Base-by-base conservation (phyloP, 352 stramenopile genomes). In the Albugo laibachii region DNA sequence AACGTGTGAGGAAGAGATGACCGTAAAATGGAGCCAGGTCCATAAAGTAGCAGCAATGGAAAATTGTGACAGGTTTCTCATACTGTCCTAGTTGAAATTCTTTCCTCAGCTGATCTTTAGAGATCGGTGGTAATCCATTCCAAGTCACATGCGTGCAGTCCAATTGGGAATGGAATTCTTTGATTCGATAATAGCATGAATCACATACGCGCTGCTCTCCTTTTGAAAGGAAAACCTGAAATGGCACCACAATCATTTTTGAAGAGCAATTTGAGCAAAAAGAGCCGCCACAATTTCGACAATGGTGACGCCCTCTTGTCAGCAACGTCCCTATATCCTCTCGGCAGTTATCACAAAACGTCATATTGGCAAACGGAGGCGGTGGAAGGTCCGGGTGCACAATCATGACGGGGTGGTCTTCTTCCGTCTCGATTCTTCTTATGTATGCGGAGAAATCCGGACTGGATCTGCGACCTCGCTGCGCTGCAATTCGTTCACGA, bases 331-430 rank as follows among this genome's bases (percentile, higher is more conserved):
- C 74, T 41, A 86, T 80, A 42, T 86, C 74, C 1, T 82, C 65
- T 20, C 65, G 66, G 59, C 70, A 83, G 13, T 67, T 75, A 21
- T 83, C 70, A 38, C 70, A 83, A 16, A 66, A 61, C 56, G 79
- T 79, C 70, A 83, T 83, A 47, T 83, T 83, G 54, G 70, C 70
- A 53, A 83, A 83, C 12, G 70, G 70, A 27, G 70, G 70, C 10
- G 70, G 70, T 16, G 66, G 63, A 14, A 83, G 50, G 48, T 71
- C 67, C 10, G 65, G 51, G 44, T 76, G 71, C 51, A 64, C 66
- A 6, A 76, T 57, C 0, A 80, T 56, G 27, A 77, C 53, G 34
- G 24, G 24, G 8, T 31, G 24, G 8, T 31, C 24, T 8, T 31
- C 24, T 31, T 31, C 24, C 24, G 24, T 31, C 8, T 31, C 24